phyloP scores from a whole-genome alignment of 257 asterid genomes.

The Anisodus tanguticus region DNA sequence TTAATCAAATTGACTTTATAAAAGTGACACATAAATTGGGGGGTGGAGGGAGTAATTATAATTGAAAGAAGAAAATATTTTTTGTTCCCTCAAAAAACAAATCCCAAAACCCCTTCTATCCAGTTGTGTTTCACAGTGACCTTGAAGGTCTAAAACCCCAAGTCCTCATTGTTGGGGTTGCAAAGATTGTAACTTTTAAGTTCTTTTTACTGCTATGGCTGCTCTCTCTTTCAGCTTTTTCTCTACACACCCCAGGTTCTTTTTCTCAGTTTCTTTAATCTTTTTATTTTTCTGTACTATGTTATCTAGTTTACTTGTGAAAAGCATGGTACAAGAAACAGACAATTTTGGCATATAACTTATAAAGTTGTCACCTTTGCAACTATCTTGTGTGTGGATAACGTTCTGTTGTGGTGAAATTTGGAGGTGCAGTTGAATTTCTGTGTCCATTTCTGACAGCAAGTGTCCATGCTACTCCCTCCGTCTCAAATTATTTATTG shows the following conservation, averaged over 20 bases:
- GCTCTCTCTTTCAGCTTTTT: conserved; percentile 61
- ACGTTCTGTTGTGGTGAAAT: neutral
- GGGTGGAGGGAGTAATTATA: neutral
- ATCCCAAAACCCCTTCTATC: conserved; percentile 33
- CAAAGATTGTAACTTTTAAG: conserved; percentile 45
- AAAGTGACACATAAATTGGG: no score
- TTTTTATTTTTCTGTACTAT: neutral
- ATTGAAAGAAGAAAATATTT: neutral
- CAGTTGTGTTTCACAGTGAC: conserved; percentile 22
- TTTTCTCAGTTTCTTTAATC: conserved; percentile 37
- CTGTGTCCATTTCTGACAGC: neutral
- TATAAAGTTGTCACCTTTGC: conserved; percentile 25
- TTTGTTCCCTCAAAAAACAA: conserved; percentile 25
- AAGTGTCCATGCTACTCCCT: neutral
- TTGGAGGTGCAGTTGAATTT: conserved; percentile 10
- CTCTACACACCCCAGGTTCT: conserved; percentile 72
- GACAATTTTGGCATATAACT: neutral
- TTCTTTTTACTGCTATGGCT: conserved; percentile 60
- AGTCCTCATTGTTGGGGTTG: conserved; percentile 18
- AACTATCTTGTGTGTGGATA: neutral
- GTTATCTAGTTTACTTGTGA: neutral
- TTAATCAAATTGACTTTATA: no score
- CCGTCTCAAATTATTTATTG: no score
- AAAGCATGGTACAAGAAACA: neutral
- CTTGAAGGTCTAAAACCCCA: conserved; percentile 30